Conservation (phyloP, 2,329 filamentous ascomycete species). For the Aspergillus texensis region DNA sequence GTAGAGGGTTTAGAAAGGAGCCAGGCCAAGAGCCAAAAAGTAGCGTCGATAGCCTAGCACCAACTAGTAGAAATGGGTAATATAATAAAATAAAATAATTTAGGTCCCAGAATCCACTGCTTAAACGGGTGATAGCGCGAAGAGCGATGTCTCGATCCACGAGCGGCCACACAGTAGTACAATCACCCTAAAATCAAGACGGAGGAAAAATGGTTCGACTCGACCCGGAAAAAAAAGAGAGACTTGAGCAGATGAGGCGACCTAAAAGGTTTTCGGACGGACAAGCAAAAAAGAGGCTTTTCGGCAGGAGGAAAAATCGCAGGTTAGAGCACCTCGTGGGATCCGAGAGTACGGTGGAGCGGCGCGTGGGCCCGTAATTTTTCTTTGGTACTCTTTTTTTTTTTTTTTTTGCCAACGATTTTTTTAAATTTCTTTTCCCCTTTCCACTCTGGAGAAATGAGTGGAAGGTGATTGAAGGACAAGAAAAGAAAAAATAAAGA, state of each 20-base stretch:
- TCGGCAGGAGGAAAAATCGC: constrained; percentile 30
- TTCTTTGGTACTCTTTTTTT: constrained; percentile 19
- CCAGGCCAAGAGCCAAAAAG: constrained; percentile 14
- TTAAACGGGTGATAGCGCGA: constrained; percentile 27
- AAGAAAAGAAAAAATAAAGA: constrained; percentile 8
- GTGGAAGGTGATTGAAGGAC: constrained; percentile 2
- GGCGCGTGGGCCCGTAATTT: constrained; percentile 33
- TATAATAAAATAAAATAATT: constrained; percentile 14
- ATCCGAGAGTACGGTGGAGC: constrained; percentile 42
- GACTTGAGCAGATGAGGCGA: constrained; percentile 31
- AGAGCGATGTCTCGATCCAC: constrained; percentile 27
- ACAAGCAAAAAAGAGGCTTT: constrained; percentile 23
- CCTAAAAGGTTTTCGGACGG: constrained; percentile 34
- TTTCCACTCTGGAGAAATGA: constrained; percentile 6
- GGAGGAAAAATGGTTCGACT: constrained; percentile 29
- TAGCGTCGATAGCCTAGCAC: constrained; percentile 11
- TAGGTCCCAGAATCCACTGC: constrained; percentile 25
- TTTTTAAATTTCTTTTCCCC: background rate
- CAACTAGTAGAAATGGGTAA: constrained; percentile 15
- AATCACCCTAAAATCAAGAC: constrained; percentile 30
- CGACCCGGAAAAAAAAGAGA: constrained; percentile 28
- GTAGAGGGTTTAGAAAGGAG: constrained; percentile 26
- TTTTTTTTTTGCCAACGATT: constrained; percentile 4
- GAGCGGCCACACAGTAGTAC: constrained; percentile 27
- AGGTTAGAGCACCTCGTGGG: constrained; percentile 38